These are phyloP conservation scores for Saturnispora halmiae DNA, from an alignment of 805 yeast genomes.

Conservation along the genomic window DNA sequence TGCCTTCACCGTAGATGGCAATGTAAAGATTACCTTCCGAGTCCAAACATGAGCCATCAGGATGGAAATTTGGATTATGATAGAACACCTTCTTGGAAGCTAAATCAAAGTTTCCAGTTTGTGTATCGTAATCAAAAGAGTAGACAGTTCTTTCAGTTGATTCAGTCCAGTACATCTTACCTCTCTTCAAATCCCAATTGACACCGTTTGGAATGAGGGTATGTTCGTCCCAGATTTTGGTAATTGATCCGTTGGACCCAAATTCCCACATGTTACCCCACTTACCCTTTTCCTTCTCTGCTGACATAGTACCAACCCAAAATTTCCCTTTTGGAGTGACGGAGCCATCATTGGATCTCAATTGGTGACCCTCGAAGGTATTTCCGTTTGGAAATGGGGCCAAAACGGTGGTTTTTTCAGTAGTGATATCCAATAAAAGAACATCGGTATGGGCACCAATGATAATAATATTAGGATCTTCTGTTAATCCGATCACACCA, in stretches of 20 bases:
- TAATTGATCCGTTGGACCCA: conserved; percentile 24
- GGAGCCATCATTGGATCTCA: conserved; percentile 76
- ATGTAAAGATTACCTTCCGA: conserved; percentile 46
- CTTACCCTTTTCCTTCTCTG: conserved; percentile 10
- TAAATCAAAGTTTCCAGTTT: conserved; percentile 26
- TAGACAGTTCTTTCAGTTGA: conserved; percentile 40
- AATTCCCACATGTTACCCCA: conserved; percentile 50
- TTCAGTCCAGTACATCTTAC: conserved; percentile 44
- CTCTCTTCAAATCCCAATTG: conserved; percentile 37
- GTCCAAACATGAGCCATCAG: conserved; percentile 72
- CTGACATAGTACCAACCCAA: conserved; percentile 73
- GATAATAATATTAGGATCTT: conserved; percentile 42
- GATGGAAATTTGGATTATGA: conserved; percentile 31
- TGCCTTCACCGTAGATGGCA: conserved; percentile 56
- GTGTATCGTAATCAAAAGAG: conserved; percentile 36
- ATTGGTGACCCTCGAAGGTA: conserved; percentile 21
- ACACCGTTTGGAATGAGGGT: conserved; percentile 65
- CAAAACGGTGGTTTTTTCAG: conserved; percentile 30
- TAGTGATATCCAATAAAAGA: conserved; percentile 41
- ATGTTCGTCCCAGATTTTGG: conserved; percentile 28
- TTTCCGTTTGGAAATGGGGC: conserved; percentile 33
- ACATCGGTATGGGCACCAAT: conserved; percentile 63
- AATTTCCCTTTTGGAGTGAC: conserved; percentile 70
- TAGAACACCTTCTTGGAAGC: conserved; percentile 34
- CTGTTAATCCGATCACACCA: conserved; percentile 68